Base-by-base conservation (phyloP, 306 rosid genomes). In the Acacia acuminata region DNA sequence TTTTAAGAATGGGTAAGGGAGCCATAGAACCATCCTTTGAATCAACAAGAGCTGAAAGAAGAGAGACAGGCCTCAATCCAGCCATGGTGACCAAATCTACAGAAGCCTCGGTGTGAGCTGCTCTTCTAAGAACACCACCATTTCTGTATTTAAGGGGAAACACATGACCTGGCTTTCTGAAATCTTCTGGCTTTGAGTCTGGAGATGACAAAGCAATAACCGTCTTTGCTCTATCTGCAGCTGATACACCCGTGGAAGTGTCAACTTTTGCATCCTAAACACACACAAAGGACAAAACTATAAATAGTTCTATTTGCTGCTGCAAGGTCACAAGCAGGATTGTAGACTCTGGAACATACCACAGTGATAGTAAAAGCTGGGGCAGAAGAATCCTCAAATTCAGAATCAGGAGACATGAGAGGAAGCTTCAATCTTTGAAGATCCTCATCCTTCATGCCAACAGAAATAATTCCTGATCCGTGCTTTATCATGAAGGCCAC, bases 91-190 rank as follows among this genome's bases (percentile, higher is more conserved):
- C 94, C 58, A 94, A 85, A 84, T 94, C 97, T 12, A 94, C 89
- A 3, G 97, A 94, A 81, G 98, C 97, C 78, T 94, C 97, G 0
- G 97, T 94, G 73, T 94, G 98, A 75, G 94, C 98, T 15, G 94
- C 97, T 65, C 97, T 91, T 71, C 96, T 87, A 42, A 92, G 89
- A 88, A 94, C 97, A 34, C 97, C 97, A 1, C 98, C 97, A 10
- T 89, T 86, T 83, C 94, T 82, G 73, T 93, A 94, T 81, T 93
- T 93, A 0, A 93, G 87, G 9, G 97, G 98, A 81, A 94, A 94
- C 82, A 94, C 94, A 68, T 94, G 98, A 67, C 97, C 97, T 2
- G 98, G 97, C 82, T 87, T 87, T 78, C 91, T 80, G 73, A 94
- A 94, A 20, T 93, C 92, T 50, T 85, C 90, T 19, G 94, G 85